Base-by-base conservation (phyloP, 768 basidiomycete genomes). In the Tephrocybe rancida region DNA sequence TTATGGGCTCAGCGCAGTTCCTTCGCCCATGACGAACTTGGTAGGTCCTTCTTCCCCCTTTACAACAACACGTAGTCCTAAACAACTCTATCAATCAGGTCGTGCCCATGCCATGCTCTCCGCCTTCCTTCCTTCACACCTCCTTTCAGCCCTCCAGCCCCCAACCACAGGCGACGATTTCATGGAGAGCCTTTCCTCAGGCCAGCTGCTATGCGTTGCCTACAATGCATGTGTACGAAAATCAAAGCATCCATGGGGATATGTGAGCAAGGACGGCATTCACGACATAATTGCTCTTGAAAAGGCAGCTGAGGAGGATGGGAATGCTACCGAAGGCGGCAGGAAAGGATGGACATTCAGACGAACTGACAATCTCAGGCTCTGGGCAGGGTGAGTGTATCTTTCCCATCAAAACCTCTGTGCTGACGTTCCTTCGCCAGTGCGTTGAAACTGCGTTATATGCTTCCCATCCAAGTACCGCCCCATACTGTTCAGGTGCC, bases 211-310 rank as follows among this genome's bases (percentile, higher is more conserved):
- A 11, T 95, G 93, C 61, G 66, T 77, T 2, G 86, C 90, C 0
- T 94, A 93, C 72, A 96, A 95, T 67, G 69, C 80, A 10, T 87
- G 84, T 25, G 88, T 95, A 0, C 83, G 94, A 22, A 82, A 84
- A 54, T 93, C 91, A 7, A 83, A 83, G 43, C 84, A 88, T 58
- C 90, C 91, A 0, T 96, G 92, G 92, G 94, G 93, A 0, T 95
- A 87, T 68, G 87, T 95, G 52, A 88, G 80, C 55, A 70, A 78
- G 39, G 84, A 88, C 52, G 82, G 84, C 2, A 84, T 96, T 16
- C 94, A 95, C 61, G 90, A 92, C 62, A 85, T 95, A 42, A 67
- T 85, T 18, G 74, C 80, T 2, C 79, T 92, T 14, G 89, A 91
- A 64, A 72, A 70, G 49, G 76, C 78, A 0, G 73, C 73, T 6